Evolutionary conservation across 371 early-diverging fungal species (phyloP), one percentile per base, ranked within the genome.

Genomic region (Mucor saturninus): DNA sequence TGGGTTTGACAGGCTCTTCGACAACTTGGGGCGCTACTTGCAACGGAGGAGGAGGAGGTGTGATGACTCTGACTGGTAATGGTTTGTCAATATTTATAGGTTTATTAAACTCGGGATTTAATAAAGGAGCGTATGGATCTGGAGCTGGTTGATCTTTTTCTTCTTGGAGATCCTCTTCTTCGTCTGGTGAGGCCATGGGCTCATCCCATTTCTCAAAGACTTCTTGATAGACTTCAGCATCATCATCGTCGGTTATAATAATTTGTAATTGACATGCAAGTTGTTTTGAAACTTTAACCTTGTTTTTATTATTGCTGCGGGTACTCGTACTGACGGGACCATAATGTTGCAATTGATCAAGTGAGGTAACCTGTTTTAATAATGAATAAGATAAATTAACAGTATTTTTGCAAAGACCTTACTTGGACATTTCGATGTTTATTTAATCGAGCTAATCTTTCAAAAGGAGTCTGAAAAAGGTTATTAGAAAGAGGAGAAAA

Each of bases 371-470:
- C 81, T 81, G 60, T 42, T 48, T 51, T 58, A 48, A 59, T 46
- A 45, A 13, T 31, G 10, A 40, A 28, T 26, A 30, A 29, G 1
- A n/a, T 15, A 28, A 51, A 28, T 9, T 21, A 43, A 28, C 37
- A 54, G 45, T 48, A 53, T 43, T 31, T 32, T 15, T 10, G 9
- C 5, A 10, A 21, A 43, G 14, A 55, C 56, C 62, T 46, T 64
- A 79, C 79, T 60, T 81, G 83, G 32, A 92, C 83, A 70, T 97
- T 98, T 46, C 91, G 78, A 63, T 89, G 84, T 56, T 86, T 88
- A 75, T 96, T 95, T 54, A 96, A 78, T 45, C 96, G 84, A 8
- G 96, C 96, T 38, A 93, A 75, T 53, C 92, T 83, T 64, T 97
- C 97, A 65, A 84, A 89, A 11, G 95, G 95, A 3, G 96, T 95